Percentiles rank a stretch among this genome's conserved stretches.
Conservation (phyloP, 2,329 filamentous ascomycete genomes). For the Neopestalotiopsis sp. region DNA sequence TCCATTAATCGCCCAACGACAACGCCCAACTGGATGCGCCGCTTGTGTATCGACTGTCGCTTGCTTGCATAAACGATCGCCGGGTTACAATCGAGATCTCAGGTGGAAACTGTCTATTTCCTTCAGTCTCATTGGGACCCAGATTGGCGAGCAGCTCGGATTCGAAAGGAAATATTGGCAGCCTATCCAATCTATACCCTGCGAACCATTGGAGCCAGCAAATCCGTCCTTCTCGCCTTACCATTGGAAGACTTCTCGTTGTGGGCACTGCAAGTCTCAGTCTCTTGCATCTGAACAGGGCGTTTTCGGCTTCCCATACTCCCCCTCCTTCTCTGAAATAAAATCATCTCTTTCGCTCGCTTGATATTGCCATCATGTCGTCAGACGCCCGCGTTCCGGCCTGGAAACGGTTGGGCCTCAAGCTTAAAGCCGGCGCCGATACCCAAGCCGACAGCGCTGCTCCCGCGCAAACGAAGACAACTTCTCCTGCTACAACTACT, state of each 20-base stretch:
- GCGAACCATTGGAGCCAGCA: constrained; percentile 17
- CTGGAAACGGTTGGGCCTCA: constrained; percentile 68
- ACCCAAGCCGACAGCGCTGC: constrained; percentile 34
- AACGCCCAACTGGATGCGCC: neutral
- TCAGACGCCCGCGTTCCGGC: constrained; percentile 56
- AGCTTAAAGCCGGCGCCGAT: constrained; percentile 55
- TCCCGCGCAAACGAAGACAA: constrained; percentile 29
- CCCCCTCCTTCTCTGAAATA: neutral
- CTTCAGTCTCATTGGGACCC: neutral
- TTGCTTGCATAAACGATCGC: constrained; percentile 3
- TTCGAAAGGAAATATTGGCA: neutral
- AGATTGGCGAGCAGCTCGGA: neutral
- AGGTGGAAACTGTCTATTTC: neutral
- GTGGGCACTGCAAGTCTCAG: constrained; percentile 17
- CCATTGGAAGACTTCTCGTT: constrained; percentile 15
- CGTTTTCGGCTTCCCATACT: neutral
- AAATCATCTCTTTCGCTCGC: neutral
- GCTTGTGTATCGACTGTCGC: neutral
- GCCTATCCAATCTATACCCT: constrained; percentile 1
- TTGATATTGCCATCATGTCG: constrained; percentile 43
- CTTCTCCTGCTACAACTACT: constrained; percentile 16
- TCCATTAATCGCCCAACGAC: neutral
- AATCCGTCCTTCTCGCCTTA: constrained; percentile 6
- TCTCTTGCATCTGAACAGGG: constrained; percentile 12
- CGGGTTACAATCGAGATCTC: neutral